A percentile compares a stretch with the other conserved stretches of the same genome.
These are phyloP conservation scores for Cladosporium austrohemisphaericum DNA, from an alignment of 2,329 filamentous ascomycete species.

Conservation along the genomic window DNA sequence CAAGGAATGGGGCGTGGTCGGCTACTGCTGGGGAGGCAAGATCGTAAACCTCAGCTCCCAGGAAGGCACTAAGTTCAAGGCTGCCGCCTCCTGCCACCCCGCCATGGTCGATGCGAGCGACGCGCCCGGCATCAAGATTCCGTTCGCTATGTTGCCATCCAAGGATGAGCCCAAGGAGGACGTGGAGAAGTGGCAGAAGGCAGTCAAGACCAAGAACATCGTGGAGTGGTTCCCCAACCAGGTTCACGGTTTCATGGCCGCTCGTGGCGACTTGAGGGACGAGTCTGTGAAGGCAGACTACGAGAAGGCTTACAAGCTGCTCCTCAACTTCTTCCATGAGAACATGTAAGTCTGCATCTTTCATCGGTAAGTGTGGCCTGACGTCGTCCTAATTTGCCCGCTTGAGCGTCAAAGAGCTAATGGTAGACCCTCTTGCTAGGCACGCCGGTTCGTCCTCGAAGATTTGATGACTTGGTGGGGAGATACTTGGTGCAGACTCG, in stretches of 20 bases:
- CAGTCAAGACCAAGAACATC: constrained; percentile 40
- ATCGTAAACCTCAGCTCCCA: constrained; percentile 54
- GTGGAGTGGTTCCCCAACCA: constrained; percentile 50
- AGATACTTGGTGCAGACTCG: not conserved
- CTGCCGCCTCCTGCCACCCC: constrained; percentile 54
- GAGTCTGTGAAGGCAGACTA: constrained; percentile 48
- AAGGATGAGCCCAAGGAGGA: constrained; percentile 55
- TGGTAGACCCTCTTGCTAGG: too few relatives aligned
- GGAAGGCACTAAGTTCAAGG: constrained; percentile 54
- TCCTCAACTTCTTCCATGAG: constrained; percentile 52
- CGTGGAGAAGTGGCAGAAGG: constrained; percentile 47
- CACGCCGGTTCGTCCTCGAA: constrained; percentile 3
- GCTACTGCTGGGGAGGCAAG: constrained; percentile 57
- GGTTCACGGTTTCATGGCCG: constrained; percentile 37
- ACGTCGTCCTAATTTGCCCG: too few relatives aligned
- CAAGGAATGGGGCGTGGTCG: constrained; percentile 56
- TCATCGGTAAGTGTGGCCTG: not conserved
- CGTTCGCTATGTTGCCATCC: constrained; percentile 55
- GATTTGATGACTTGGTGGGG: not conserved
- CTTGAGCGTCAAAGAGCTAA: too few relatives aligned
- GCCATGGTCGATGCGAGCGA: constrained; percentile 60
- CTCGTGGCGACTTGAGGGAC: constrained; percentile 43
- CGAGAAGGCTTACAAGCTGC: constrained; percentile 46
- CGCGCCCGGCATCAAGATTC: constrained; percentile 53
- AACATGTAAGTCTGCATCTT: constrained; percentile 42